phyloP scores from a whole-genome alignment of 768 basidiomycete genomes.

The Amanita phalloides region DNA sequence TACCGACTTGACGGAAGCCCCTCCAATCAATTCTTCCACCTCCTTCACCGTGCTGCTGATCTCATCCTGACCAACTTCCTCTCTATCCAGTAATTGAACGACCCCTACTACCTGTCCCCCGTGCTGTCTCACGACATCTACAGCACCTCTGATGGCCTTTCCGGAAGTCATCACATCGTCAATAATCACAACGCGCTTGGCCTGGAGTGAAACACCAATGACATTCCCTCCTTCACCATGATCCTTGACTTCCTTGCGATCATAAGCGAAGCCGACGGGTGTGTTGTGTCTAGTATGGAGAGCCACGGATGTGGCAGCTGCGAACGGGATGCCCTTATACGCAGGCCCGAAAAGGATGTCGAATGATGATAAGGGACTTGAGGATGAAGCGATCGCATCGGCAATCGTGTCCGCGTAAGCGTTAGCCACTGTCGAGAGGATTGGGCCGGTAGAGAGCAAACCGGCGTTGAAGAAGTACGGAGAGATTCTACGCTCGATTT shows the following conservation, averaged over 20 bases:
- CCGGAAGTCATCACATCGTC: constrained; percentile 97
- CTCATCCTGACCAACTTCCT: constrained; percentile 71
- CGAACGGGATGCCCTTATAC: constrained; percentile 95
- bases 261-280: constrained; percentile 75
- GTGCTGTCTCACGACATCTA: constrained; percentile 54
- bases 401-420: constrained; percentile 81
- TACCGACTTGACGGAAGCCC: constrained; percentile 66
- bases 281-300: constrained; percentile 56
- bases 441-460: constrained; percentile 72
- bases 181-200: constrained; percentile 75
- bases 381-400: constrained; percentile 26
- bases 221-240: constrained; percentile 93
- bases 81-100: constrained; percentile 75
- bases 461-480: constrained; percentile 99
- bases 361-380: constrained; percentile 32
- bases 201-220: constrained; percentile 78
- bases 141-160: constrained; percentile 78
- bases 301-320: constrained; percentile 71
- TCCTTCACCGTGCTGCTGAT: constrained; percentile 71
- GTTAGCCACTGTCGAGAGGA: constrained; percentile 64
- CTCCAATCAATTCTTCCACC: constrained; percentile 63
- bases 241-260: constrained; percentile 91
- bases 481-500: constrained; percentile 43
- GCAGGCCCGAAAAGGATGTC: constrained; percentile 94
- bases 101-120: constrained; percentile 86